Base-by-base conservation (phyloP, 2,329 filamentous ascomycete species). In the Pestalotiopsis sp. region DNA sequence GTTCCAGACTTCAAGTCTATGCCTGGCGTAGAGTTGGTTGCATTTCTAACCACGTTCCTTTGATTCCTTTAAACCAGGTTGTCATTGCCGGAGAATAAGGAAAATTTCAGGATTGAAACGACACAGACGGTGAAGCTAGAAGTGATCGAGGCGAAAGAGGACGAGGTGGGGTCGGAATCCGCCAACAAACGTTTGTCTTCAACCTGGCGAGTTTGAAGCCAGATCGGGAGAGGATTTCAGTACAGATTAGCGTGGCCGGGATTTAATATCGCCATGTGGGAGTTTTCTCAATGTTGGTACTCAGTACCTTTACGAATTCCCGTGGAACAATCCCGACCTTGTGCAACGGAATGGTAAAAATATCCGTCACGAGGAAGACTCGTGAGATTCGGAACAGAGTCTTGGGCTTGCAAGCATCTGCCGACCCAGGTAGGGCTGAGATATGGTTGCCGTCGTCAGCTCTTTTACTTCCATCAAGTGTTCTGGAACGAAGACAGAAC, bases 401-500 rank as follows among this genome's bases (percentile, higher is more conserved):
- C 20, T 45, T 52, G 59, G 59, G n/a, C 36, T 14, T 36, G 27
- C 59, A 13, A 62, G 31, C 31, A 62, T 62, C 59, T 62, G 59
- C 59, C 59, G 59, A 62, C 27, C 31, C 59, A 41, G 31, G 31
- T 62, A 62, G 31, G 59, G 59, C 59, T 62, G 59, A 62, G 12
- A 6, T 38, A 5, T 5, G 59, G 31, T 38, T 38, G 36, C 31
- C 31, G 59, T 62, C 59, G 59, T 62, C 27, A 62, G 59, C 59
- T 20, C 59, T 40, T 40, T 62, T 52, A n/a, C 20, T 36, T 62
- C 36, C 59, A n/a, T 20, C 17, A 62, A 9, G 12, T 40, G 31
- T 62, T 62, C 59, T 62, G n/a, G 59, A 27, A 36, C 13, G 31
- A 41, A 27, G 17, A n/a, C 27, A 41, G n/a, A 52, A 52, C n/a